Evolutionary conservation across 2,329 filamentous ascomycete species (phyloP).

Genomic region (Pyricularia grisea): DNA sequence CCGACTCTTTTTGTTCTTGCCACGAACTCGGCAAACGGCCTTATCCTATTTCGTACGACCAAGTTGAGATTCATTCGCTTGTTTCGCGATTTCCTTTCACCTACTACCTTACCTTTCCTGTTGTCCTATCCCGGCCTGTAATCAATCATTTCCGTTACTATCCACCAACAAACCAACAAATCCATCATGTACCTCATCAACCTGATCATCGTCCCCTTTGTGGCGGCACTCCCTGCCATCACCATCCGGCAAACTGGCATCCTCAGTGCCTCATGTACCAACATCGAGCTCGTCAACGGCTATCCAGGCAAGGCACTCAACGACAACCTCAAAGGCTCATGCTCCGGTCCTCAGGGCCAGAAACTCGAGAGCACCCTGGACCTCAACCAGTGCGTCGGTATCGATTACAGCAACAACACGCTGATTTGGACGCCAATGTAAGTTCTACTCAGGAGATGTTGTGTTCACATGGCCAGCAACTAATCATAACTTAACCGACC

Average conservation of each 20-base stretch:
- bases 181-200: neutral
- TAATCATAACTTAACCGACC: neutral
- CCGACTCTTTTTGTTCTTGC: neutral
- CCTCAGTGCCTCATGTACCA: neutral
- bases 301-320: neutral
- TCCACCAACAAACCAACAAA: neutral
- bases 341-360: neutral
- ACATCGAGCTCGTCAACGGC: neutral
- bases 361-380: slow-evolving; percentile 9
- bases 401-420: slow-evolving; percentile 6
- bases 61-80: neutral
- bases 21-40: neutral
- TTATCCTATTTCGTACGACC: neutral
- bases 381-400: slow-evolving; percentile 13
- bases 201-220: neutral
- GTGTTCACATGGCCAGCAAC: neutral
- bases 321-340: slow-evolving; percentile 7
- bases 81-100: neutral
- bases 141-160: no score
- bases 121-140: neutral
- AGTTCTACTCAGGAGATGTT: neutral
- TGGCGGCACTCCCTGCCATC: neutral
- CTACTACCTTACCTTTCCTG: neutral
- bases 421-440: slow-evolving; percentile 11
- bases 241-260: neutral